Base-by-base conservation (phyloP, 495 filamentous ascomycete species). In the Penicillium macrosclerotiorum region DNA sequence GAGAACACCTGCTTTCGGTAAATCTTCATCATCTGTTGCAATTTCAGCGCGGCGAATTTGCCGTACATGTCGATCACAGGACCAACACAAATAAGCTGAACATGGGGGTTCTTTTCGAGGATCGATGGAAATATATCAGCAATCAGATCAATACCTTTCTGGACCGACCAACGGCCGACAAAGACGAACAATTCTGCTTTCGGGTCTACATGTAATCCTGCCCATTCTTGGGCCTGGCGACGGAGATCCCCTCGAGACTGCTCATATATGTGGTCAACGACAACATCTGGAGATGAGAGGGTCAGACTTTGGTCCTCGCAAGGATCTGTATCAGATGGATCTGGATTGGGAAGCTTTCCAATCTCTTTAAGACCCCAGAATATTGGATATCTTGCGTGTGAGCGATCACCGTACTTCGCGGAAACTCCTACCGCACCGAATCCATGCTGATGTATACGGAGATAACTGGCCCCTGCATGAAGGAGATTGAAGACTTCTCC, bases 51-150 rank as follows among this genome's bases (percentile, higher is more conserved):
- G 8, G 83, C 83, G 52, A 87, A 84, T 42, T 71, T 78, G 18
- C 83, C 83, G 61, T 87, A 84, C 0, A 87, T 68, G 61, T 87
- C 83, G 47, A 87, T 84, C 33, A 83, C 74, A 0, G 83, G 83
- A 3, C 83, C 83, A 32, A 86, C 60, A 49, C 74, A 78, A 31
- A 86, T 79, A 7, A 86, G 69, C 52, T 86, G 83, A 0, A 74
- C 77, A n/a, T 77, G 74, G 8, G 74, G 70, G 51, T 83, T 67
- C 46, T 79, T 71, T 39, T 84, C 80, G 25, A 86, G 55, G 23
- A 86, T 71, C 13, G 74, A 70, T 12, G 82, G 81, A 54, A 85
- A 81, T 26, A 85, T 74, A 49, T 87, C 83, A 9, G 83, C 83
- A 52, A 87, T 85, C 24, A 86, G 64, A 60, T 87, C 83, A 24